These are phyloP conservation scores for Tetrapisispora taiwanensis DNA, from an alignment of 805 yeast genomes.

Conservation along the genomic window DNA sequence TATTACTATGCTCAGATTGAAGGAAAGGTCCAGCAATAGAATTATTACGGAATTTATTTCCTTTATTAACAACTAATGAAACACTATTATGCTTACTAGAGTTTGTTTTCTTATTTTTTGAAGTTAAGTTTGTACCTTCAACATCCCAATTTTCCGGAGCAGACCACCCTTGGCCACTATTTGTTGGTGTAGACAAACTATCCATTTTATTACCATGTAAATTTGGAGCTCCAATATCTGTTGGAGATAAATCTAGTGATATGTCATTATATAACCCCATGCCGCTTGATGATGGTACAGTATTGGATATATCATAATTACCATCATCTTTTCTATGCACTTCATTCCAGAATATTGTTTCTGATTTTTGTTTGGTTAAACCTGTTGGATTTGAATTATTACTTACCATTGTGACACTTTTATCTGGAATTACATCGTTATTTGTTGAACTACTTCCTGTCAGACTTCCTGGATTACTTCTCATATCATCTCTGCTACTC, in stretches of 20 bases:
- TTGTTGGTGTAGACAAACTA: neutral
- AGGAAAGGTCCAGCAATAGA: neutral
- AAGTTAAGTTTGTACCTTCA: conserved; percentile 18
- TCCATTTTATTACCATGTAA: neutral
- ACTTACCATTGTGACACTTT: neutral
- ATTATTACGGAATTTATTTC: conserved; percentile 8
- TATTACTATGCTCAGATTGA: neutral
- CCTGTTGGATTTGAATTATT: neutral
- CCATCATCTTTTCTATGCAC: neutral
- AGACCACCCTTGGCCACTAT: conserved; percentile 31
- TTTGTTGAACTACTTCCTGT: conserved; percentile 15
- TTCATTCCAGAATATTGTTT: conserved; percentile 2
- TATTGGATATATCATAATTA: neutral
- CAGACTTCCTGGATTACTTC: conserved; percentile 1
- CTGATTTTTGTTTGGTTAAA: neutral
- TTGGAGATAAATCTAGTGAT: neutral
- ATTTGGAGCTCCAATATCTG: neutral
- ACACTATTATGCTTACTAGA: conserved; percentile 4
- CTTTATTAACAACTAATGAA: conserved; percentile 1
- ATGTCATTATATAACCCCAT: neutral
- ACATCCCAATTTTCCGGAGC: conserved; percentile 60
- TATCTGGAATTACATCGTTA: conserved; percentile 2
- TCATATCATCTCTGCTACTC: neutral
- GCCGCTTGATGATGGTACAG: neutral
- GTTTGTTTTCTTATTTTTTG: conserved; percentile 6